Base-by-base conservation (phyloP, 306 rosid genomes). In the Abrus pulchellus region DNA sequence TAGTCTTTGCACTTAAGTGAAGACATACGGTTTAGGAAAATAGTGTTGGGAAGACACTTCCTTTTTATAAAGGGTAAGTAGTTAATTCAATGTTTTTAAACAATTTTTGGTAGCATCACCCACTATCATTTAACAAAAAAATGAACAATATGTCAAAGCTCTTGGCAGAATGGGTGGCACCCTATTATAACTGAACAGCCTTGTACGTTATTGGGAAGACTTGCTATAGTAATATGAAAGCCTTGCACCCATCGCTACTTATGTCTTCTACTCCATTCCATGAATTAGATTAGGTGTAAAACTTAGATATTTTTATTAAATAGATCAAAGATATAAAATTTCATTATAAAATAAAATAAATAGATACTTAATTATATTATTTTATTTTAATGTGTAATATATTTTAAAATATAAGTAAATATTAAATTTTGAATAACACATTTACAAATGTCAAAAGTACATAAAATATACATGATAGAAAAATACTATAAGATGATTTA, bases 191-290 rank as follows among this genome's bases (percentile, higher is more conserved):
- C 72, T 34, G 47, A 63, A 83, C 14, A 40, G 53, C 27, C 50
- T 47, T 76, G 48, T 45, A 67, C 14, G 54, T 63, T 32, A 61
- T 11, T 49, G 68, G n/a, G 47, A 4, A 47, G 32, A 40, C 33
- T 68, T 49, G 38, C 52, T 62, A 63, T 64, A 41, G 72, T 71
- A 62, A 34, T 0, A 68, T 49, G 54, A 83, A 85, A 86, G 77
- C 84, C 86, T 76, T 88, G 88, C 86, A 88, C 89, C 89, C 85
- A 76, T 86, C 84, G 88, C 88, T 88, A 84, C 87, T 86, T 87
- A 88, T 82, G 68, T 78, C 54, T 65, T 52, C 45, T 56, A 81
- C 75, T 77, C 80, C 69, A 77, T 74, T 44, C 80, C 75, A 59
- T 84, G 82, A 34, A 82, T 60, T 71, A 74, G 40, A 59, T 6